Evolutionary conservation across 306 rosid species (phyloP).

Genomic region (Glycine soja): DNA sequence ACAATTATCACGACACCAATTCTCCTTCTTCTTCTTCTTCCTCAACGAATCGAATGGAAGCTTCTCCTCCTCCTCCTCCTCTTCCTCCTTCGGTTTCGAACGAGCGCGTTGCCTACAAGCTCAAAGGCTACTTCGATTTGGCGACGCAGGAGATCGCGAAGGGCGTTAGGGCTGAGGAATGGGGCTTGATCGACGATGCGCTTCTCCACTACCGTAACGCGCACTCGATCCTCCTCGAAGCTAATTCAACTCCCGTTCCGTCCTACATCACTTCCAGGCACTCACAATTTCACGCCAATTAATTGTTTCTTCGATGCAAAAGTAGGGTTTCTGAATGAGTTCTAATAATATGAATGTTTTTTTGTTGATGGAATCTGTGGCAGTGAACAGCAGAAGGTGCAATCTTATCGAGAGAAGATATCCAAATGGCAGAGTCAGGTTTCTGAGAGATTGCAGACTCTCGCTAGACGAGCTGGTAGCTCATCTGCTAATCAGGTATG

Average conservation of each 20-base stretch:
- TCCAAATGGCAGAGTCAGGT: slow-evolving; percentile 93
- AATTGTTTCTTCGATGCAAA: not conserved
- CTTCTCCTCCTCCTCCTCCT: slow-evolving; percentile 48
- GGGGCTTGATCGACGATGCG: slow-evolving; percentile 89
- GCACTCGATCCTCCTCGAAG: slow-evolving; percentile 79
- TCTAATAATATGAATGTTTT: slow-evolving; percentile 6
- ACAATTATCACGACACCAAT: not conserved
- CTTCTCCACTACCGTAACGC: slow-evolving; percentile 78
- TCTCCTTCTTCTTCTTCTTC: slow-evolving; percentile 41
- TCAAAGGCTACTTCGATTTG: slow-evolving; percentile 86
- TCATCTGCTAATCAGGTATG: slow-evolving; percentile 69
- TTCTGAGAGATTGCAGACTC: slow-evolving; percentile 81
- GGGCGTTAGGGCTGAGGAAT: slow-evolving; percentile 96
- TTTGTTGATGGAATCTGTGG: slow-evolving; percentile 40
- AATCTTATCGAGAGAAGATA: slow-evolving; percentile 81
- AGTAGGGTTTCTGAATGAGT: not conserved
- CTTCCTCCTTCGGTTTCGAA: slow-evolving; percentile 67
- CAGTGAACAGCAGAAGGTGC: slow-evolving; percentile 91
- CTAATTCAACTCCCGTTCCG: slow-evolving; percentile 77
- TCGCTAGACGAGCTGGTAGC: slow-evolving; percentile 79
- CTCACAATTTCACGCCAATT: not conserved
- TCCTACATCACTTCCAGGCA: slow-evolving; percentile 80
- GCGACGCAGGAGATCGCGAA: slow-evolving; percentile 90
- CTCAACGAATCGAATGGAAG: slow-evolving; percentile 64
- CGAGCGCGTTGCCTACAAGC: slow-evolving; percentile 92